Evolutionary conservation across 2,329 filamentous ascomycete genomes (phyloP).

Genomic region (Colletotrichum chlorophyti): DNA sequence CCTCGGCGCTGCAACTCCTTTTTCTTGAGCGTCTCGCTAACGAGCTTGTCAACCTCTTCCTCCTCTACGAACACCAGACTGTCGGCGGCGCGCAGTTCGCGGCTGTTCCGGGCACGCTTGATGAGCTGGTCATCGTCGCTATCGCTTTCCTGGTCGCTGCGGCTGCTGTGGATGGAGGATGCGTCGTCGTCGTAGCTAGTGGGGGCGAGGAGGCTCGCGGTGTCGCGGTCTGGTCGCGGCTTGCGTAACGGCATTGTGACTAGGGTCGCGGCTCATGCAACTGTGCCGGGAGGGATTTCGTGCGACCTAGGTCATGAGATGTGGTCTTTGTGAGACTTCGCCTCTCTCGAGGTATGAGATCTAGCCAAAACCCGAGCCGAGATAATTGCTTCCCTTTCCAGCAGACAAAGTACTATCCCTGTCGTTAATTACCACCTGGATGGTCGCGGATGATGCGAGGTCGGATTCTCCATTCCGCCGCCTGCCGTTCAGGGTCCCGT

Average conservation of each 20-base stretch:
- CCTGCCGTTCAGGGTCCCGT: constrained; percentile 3
- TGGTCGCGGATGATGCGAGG: constrained; percentile 10
- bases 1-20: constrained; percentile 58
- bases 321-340: constrained; percentile 2
- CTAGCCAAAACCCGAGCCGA: background rate
- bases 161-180: constrained; percentile 68
- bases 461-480: background rate
- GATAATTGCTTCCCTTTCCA: constrained; percentile 8
- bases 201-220: constrained; percentile 65
- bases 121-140: constrained; percentile 78
- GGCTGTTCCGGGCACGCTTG: constrained; percentile 70
- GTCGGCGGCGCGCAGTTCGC: constrained; percentile 74
- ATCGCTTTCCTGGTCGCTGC: constrained; percentile 77
- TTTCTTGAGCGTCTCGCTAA: constrained; percentile 57
- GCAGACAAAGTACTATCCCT: background rate
- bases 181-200: constrained; percentile 73
- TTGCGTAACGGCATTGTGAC: constrained; percentile 24
- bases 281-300: too few species aligned
- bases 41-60: constrained; percentile 71
- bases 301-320: constrained; percentile 13
- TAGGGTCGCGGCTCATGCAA: background rate
- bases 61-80: constrained; percentile 76
- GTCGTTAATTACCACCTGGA: constrained; percentile 8
- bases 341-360: background rate
- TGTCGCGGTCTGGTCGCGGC: constrained; percentile 34